phyloP scores from a whole-genome alignment of 768 basidiomycete species.

The Mycena venus region DNA sequence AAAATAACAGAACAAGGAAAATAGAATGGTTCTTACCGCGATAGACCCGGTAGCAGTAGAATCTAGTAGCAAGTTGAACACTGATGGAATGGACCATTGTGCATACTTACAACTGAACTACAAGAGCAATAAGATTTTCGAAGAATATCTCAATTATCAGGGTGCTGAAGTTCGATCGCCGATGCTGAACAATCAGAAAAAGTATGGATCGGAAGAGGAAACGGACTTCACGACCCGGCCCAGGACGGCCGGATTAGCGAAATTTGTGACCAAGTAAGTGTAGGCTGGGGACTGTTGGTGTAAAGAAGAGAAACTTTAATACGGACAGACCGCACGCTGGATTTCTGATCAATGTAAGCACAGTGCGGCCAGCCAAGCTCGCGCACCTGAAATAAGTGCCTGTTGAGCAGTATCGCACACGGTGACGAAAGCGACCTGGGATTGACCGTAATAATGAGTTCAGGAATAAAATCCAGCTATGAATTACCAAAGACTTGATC shows the following conservation, averaged over 20 bases:
- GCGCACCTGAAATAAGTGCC: slow-evolving; percentile 27
- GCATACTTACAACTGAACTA: slow-evolving; percentile 24
- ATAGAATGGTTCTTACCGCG: not conserved
- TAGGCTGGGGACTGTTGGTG: not conserved
- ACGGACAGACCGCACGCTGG: slow-evolving; percentile 8
- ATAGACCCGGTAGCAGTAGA: slow-evolving; percentile 19
- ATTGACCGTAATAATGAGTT: not conserved
- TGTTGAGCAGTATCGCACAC: slow-evolving; percentile 30
- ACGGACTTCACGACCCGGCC: slow-evolving; percentile 5
- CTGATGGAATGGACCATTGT: too few species aligned
- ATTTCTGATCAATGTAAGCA: not conserved
- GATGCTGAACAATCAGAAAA: not conserved
- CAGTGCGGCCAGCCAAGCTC: not conserved
- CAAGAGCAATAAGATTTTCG: slow-evolving; percentile 23
- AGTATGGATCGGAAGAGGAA: not conserved
- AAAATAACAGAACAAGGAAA: too few species aligned
- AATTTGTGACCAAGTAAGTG: slow-evolving; percentile 10
- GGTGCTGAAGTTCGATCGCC: too few species aligned
- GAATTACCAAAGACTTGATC: not conserved
- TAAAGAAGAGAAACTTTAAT: not conserved
- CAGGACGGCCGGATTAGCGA: slow-evolving; percentile 16
- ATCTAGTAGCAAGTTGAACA: too few species aligned
- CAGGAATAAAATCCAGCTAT: not conserved
- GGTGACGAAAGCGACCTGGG: slow-evolving; percentile 26
- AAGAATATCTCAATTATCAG: slow-evolving; percentile 33